Percentiles rank a stretch among this genome's conserved stretches.
These are phyloP conservation scores for Scutellaria galericulata DNA, from an alignment of 257 asterid genomes.

Conservation along the genomic window DNA sequence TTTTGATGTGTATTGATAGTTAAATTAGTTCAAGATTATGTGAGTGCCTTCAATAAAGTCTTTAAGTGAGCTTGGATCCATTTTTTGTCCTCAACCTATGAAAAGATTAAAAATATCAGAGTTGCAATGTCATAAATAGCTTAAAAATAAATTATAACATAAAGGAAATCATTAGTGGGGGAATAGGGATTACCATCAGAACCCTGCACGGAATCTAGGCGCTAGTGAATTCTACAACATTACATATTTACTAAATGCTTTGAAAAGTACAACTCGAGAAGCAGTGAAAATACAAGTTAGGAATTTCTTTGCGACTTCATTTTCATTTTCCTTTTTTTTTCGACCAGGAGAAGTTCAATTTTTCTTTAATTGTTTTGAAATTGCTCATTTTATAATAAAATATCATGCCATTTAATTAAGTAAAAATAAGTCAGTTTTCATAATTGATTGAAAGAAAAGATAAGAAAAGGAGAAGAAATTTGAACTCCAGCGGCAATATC, in stretches of 20 bases:
- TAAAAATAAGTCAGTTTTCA: too few species aligned
- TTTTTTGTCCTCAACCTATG: background rate
- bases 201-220: background rate
- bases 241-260: background rate
- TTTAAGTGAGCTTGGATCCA: background rate
- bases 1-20: background rate
- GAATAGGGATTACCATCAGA: background rate
- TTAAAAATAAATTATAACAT: background rate
- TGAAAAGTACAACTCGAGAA: too few species aligned
- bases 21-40: background rate
- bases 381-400: too few species aligned
- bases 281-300: too few species aligned
- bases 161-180: background rate
- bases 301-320: too few species aligned
- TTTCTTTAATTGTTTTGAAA: too few species aligned
- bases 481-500: too few species aligned
- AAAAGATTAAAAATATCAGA: background rate
- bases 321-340: too few species aligned
- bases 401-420: too few species aligned
- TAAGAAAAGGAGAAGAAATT: too few species aligned
- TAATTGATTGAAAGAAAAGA: too few species aligned
- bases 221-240: background rate
- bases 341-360: too few species aligned
- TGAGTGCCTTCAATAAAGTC: background rate
- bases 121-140: background rate